Evolutionary conservation across 371 early-diverging fungal species (phyloP), one percentile per base, ranked within the genome.

Genomic region (Mucor mucedo): DNA sequence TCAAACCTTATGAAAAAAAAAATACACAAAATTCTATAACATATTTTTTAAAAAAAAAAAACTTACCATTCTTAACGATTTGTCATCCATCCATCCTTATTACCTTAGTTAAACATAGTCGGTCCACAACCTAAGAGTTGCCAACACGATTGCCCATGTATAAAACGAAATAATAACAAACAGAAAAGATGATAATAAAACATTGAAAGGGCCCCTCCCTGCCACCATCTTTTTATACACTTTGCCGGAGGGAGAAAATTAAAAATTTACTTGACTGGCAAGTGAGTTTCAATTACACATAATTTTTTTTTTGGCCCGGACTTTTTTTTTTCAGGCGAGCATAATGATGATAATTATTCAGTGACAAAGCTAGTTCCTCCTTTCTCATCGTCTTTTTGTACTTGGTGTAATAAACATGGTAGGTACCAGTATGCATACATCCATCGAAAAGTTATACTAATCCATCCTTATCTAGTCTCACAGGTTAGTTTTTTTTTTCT

Each of bases 371-470:
- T 52, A 38, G 32, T 57, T 64, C 64, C 57, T 58, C 58, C 64
- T 64, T 58, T 64, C 21, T 64, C 54, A 57, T 55, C 66, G 50
- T 66, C 61, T 21, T 50, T 61, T 61, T 61, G 54, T 59, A 58
- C 59, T 65, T 60, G 66, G 66, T 65, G 66, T 65, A 65, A 57
- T 57, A 65, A 65, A 55, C 52, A 65, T 65, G 66, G 66, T 65
- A 60, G 59, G 49, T 47, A 42, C 3, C n/a, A 45, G 14, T 16
- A 45, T 28, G 30, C 44, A 59, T 55, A 35, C 29, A 65, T 65
- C 65, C 65, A 60, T 54, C 55, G 40, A 48, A 40, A 30, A 39
- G 8, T 11, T 21, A 45, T 16, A 45, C 57, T 52, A 48, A 65
- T 33, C 32, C n/a, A 45, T 54, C 55, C 27, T 30, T 14, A 33